Percentiles rank a stretch among this genome's conserved stretches.
These are phyloP conservation scores for Hypoxylon fragiforme DNA, from an alignment of 495 filamentous ascomycete species.

Conservation along the genomic window DNA sequence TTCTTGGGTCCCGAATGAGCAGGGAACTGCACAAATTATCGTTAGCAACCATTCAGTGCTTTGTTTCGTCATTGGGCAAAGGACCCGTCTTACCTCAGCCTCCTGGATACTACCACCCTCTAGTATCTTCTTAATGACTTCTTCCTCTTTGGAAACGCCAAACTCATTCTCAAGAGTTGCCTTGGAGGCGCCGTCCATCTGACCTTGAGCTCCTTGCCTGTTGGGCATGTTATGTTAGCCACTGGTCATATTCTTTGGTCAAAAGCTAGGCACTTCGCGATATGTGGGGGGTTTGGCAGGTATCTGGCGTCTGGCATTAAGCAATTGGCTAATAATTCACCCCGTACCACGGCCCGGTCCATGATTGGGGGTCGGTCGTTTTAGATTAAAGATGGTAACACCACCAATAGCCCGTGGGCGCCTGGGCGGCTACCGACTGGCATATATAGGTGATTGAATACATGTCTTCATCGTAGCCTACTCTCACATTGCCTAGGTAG, in stretches of 20 bases:
- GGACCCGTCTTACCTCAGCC: conserved; percentile 63
- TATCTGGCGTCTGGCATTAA: conserved; percentile 6
- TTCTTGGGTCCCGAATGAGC: conserved; percentile 49
- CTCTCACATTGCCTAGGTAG: conserved; percentile 3
- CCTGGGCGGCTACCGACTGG: conserved; percentile 6
- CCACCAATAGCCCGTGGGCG: conserved; percentile 7
- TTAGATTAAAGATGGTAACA: conserved; percentile 7
- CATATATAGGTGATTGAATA: neutral
- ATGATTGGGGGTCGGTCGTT: conserved; percentile 4
- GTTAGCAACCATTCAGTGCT: neutral
- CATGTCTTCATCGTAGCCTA: neutral
- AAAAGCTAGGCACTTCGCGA: neutral
- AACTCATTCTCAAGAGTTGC: conserved; percentile 80
- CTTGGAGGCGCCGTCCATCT: conserved; percentile 75
- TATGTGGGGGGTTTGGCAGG: neutral
- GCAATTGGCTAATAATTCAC: neutral
- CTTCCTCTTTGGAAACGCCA: conserved; percentile 74
- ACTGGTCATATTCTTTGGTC: conserved; percentile 2
- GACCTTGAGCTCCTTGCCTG: conserved; percentile 86
- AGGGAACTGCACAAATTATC: conserved; percentile 38
- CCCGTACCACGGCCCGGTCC: neutral
- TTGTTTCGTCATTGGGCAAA: neutral
- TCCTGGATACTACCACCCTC: conserved; percentile 72
- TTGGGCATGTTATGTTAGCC: conserved; percentile 24
- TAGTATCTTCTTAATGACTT: conserved; percentile 77